These are phyloP conservation scores for Moniliophthora roreri DNA, from an alignment of 1,284 basidiomycete genomes.

Conservation along the genomic window DNA sequence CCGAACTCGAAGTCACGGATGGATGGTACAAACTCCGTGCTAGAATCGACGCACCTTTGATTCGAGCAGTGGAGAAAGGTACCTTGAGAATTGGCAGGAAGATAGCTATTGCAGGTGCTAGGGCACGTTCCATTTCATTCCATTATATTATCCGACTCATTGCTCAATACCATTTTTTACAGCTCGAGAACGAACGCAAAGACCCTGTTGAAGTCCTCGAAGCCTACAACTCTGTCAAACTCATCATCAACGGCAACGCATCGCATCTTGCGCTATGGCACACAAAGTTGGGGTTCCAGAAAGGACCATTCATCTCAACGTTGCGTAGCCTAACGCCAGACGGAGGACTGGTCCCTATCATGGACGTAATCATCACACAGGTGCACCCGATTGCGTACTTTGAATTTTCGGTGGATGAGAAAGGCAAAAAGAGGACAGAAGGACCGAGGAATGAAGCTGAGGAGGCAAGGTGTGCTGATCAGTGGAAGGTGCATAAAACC, in stretches of 20 bases:
- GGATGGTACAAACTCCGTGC: slow-evolving; percentile 94
- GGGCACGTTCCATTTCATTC: slow-evolving; percentile 45
- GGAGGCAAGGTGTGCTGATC: slow-evolving; percentile 57
- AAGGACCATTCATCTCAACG: slow-evolving; percentile 66
- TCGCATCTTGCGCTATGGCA: slow-evolving; percentile 88
- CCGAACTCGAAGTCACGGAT: slow-evolving; percentile 86
- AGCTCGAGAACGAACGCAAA: slow-evolving; percentile 72
- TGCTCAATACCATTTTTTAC: slow-evolving; percentile 6
- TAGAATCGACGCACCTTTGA: slow-evolving; percentile 71
- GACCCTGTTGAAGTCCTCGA: slow-evolving; percentile 86
- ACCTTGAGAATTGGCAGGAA: slow-evolving; percentile 80
- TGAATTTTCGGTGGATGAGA: slow-evolving; percentile 53
- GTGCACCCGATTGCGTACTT: slow-evolving; percentile 63
- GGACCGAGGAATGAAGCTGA: slow-evolving; percentile 73
- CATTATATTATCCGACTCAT: neutral
- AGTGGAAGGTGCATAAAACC: slow-evolving; percentile 64
- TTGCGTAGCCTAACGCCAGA: slow-evolving; percentile 80
- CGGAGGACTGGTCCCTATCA: slow-evolving; percentile 75
- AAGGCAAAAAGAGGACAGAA: slow-evolving; percentile 52
- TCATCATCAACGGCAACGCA: slow-evolving; percentile 82
- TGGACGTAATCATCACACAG: slow-evolving; percentile 79
- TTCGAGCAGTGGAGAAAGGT: slow-evolving; percentile 66
- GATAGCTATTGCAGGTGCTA: slow-evolving; percentile 78
- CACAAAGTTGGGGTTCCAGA: slow-evolving; percentile 78
- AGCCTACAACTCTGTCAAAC: slow-evolving; percentile 67